Evolutionary conservation across 345 rosid species (phyloP).

Genomic region (Ceriops tagal): DNA sequence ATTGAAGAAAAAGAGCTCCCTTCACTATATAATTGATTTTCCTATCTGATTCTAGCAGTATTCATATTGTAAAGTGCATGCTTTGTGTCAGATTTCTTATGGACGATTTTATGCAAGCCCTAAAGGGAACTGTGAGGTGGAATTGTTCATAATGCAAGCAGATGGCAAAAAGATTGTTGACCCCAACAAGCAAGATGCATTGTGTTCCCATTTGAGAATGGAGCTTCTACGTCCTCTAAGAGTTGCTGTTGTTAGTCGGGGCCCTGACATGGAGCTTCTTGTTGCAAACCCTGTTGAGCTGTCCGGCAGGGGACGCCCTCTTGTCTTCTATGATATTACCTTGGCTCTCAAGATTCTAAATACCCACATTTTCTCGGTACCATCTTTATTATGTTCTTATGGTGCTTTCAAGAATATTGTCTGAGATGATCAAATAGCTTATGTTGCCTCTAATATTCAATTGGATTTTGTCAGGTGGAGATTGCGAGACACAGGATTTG

Average conservation of each 20-base stretch:
- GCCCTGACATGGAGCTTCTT: conserved; percentile 63
- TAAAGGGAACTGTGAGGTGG: conserved; percentile 48
- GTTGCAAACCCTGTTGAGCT: conserved; percentile 79
- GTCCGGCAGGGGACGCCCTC: conserved; percentile 67
- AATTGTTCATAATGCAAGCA: conserved; percentile 56
- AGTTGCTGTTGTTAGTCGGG: conserved; percentile 54
- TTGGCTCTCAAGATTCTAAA: conserved; percentile 49
- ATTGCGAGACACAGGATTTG: conserved; percentile 54
- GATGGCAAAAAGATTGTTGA: conserved; percentile 65
- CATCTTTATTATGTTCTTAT: background rate
- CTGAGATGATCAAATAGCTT: background rate
- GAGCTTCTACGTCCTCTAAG: conserved; percentile 59
- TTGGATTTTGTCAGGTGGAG: conserved; percentile 44
- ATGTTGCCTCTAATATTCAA: background rate
- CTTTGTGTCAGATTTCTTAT: conserved; percentile 44
- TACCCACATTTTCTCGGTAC: conserved; percentile 55
- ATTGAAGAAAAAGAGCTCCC: background rate
- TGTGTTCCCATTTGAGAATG: conserved; percentile 58
- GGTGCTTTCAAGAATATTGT: background rate
- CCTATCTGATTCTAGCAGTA: background rate
- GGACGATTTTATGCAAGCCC: conserved; percentile 55
- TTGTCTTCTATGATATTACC: conserved; percentile 62
- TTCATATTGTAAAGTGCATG: background rate
- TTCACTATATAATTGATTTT: background rate
- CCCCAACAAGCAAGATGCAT: conserved; percentile 48